A percentile compares a stretch with the other conserved stretches of the same genome.
These are phyloP conservation scores for Talaromyces sp. DNA, from an alignment of 2,329 filamentous ascomycete genomes.

Conservation along the genomic window DNA sequence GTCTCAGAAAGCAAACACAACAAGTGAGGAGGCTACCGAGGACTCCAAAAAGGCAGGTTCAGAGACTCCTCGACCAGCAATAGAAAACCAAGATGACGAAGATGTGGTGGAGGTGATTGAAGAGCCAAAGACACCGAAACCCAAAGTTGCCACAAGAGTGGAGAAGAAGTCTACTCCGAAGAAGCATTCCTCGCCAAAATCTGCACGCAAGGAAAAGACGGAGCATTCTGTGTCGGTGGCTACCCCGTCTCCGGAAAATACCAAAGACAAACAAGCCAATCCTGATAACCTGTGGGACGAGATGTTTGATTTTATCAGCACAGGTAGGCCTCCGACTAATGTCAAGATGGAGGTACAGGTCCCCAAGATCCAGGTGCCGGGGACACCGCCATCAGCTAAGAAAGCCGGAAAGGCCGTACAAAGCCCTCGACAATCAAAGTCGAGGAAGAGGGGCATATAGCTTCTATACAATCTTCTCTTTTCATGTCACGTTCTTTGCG, in stretches of 20 bases:
- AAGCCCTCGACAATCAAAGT: conserved; percentile 7
- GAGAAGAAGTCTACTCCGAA: not conserved
- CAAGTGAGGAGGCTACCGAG: not conserved
- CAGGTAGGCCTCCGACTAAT: not conserved
- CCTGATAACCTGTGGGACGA: conserved; percentile 5
- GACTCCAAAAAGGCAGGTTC: not conserved
- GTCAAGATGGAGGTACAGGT: conserved; percentile 14
- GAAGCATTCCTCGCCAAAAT: not conserved
- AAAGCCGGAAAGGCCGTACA: not conserved
- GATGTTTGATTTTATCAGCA: not conserved
- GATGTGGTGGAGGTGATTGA: not conserved
- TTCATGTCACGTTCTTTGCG: not conserved
- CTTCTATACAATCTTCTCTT: not conserved
- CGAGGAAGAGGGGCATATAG: not conserved
- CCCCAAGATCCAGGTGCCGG: conserved; percentile 17
- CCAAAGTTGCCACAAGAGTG: not conserved
- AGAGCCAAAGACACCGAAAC: conserved; percentile 1
- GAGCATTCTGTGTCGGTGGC: not conserved
- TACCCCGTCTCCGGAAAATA: not conserved
- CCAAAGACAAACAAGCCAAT: not conserved
- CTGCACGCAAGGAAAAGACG: not conserved
- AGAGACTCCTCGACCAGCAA: not conserved
- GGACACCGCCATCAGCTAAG: conserved; percentile 19
- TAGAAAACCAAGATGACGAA: not conserved
- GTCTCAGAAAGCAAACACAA: not conserved